Percentiles rank a stretch among this genome's conserved stretches.
Conservation (phyloP, 2,329 filamentous ascomycete species). For the Sphaerulina musiva region DNA sequence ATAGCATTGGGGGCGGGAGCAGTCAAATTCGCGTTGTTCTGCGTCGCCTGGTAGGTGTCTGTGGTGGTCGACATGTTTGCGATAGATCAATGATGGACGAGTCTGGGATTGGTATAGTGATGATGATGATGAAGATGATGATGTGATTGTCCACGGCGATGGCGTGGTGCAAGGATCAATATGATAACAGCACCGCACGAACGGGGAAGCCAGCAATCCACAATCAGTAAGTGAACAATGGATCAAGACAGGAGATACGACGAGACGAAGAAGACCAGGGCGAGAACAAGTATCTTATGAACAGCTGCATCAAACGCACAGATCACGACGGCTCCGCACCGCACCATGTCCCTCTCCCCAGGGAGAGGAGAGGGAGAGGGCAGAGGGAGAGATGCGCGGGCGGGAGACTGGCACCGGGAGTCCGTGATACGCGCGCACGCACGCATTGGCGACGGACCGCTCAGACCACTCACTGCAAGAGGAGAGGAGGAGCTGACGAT, state of each 20-base stretch:
- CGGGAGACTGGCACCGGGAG: conserved; percentile 9
- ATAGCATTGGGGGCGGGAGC: conserved; percentile 10
- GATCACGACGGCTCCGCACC: conserved; percentile 17
- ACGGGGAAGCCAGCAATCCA: not conserved
- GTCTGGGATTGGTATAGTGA: not conserved
- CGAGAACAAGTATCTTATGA: conserved; percentile 15
- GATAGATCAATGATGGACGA: not conserved
- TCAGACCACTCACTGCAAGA: no score
- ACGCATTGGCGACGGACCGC: not conserved
- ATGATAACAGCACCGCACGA: not conserved
- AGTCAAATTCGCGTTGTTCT: conserved; percentile 27
- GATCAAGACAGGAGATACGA: conserved; percentile 3
- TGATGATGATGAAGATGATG: no score
- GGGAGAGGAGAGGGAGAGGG: no score
- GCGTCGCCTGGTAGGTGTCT: conserved; percentile 23
- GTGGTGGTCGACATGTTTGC: conserved; percentile 1
- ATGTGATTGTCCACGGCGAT: not conserved
- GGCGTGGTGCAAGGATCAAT: conserved; percentile 1
- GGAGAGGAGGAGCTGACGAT: no score
- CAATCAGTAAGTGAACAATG: no score
- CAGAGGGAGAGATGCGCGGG: not conserved
- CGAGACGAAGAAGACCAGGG: conserved; percentile 2
- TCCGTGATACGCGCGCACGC: not conserved
- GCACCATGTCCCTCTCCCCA: not conserved
- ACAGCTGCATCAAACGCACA: conserved; percentile 5